Percentiles rank a stretch among this genome's conserved stretches.
Conservation (phyloP, 768 basidiomycete species). For the Boletus rubescentipes region DNA sequence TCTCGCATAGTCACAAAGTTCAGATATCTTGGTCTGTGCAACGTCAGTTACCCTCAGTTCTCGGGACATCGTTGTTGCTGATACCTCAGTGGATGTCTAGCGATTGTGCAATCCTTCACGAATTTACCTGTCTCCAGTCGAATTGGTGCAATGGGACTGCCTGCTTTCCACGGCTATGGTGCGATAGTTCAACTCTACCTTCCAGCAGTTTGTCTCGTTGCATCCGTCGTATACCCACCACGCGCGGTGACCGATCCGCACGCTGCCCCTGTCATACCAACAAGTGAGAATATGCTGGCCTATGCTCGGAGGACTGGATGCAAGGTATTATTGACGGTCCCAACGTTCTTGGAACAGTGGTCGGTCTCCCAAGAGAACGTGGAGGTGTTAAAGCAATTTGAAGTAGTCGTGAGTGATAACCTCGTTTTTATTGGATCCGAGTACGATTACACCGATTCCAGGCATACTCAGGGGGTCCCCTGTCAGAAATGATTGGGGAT, state of each 20-base stretch:
- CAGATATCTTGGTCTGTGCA: slow-evolving; percentile 31
- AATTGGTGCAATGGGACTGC: slow-evolving; percentile 33
- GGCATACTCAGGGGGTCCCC: slow-evolving; percentile 14
- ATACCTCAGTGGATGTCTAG: neutral
- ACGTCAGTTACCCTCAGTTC: slow-evolving; percentile 24
- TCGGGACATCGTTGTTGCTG: neutral
- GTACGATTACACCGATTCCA: neutral
- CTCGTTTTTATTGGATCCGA: neutral
- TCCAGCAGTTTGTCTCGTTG: slow-evolving; percentile 26
- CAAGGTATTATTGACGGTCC: slow-evolving; percentile 13
- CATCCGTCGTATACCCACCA: slow-evolving; percentile 36
- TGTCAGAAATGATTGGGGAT: slow-evolving; percentile 15
- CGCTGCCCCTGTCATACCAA: slow-evolving; percentile 18
- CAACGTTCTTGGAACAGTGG: slow-evolving; percentile 21
- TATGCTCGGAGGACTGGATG: slow-evolving; percentile 6
- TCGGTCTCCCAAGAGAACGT: slow-evolving; percentile 10
- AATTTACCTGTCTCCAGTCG: slow-evolving; percentile 9
- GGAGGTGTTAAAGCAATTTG: slow-evolving; percentile 17
- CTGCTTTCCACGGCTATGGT: slow-evolving; percentile 42
- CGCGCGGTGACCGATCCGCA: neutral
- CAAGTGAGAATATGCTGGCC: slow-evolving; percentile 23
- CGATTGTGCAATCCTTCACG: neutral
- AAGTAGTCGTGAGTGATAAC: slow-evolving; percentile 15
- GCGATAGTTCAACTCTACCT: slow-evolving; percentile 30
- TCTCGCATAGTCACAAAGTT: slow-evolving; percentile 33